phyloP scores from a whole-genome alignment of 73 alveolate genomes.

The Diophrys appendiculata region DNA sequence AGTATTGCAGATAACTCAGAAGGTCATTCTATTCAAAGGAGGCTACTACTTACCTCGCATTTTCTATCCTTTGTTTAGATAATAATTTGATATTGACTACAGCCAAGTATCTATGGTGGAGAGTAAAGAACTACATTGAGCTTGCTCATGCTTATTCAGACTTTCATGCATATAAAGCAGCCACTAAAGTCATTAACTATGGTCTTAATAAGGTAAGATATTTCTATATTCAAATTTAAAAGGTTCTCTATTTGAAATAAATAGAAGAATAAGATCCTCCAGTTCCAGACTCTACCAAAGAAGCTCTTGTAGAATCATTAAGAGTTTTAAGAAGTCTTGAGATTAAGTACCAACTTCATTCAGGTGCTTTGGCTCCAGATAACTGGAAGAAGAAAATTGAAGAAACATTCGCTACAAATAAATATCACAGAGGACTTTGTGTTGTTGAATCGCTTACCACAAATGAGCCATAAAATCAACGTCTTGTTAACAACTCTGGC shows the following conservation, averaged over 20 bases:
- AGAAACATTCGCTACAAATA: constrained; percentile 81
- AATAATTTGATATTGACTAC: constrained; percentile 88
- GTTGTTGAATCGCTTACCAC: constrained; percentile 80
- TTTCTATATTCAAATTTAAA: neutral
- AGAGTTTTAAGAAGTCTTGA: constrained; percentile 84
- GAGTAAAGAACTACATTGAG: constrained; percentile 90
- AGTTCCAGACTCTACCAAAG: constrained; percentile 89
- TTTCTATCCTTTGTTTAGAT: constrained; percentile 84
- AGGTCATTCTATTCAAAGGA: constrained; percentile 75
- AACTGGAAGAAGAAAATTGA: constrained; percentile 97
- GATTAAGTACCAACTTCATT: constrained; percentile 86
- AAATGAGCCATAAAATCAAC: constrained; percentile 72
- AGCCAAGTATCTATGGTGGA: constrained; percentile 89
- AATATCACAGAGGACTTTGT: constrained; percentile 68
- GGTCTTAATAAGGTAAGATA: constrained; percentile 87
- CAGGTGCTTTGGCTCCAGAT: constrained; percentile 90
- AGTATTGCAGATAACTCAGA: constrained; percentile 76
- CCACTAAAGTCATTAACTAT: constrained; percentile 79
- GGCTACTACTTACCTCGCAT: constrained; percentile 89
- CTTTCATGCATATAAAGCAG: constrained; percentile 83
- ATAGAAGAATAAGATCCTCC: constrained; percentile 95
- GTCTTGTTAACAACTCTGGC: constrained; percentile 73
- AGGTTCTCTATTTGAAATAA: constrained; percentile 62
- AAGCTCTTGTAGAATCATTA: constrained; percentile 76
- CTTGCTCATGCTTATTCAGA: constrained; percentile 88